Base-by-base conservation (phyloP, 805 yeast species). In the Metschnikowia henanensis region DNA sequence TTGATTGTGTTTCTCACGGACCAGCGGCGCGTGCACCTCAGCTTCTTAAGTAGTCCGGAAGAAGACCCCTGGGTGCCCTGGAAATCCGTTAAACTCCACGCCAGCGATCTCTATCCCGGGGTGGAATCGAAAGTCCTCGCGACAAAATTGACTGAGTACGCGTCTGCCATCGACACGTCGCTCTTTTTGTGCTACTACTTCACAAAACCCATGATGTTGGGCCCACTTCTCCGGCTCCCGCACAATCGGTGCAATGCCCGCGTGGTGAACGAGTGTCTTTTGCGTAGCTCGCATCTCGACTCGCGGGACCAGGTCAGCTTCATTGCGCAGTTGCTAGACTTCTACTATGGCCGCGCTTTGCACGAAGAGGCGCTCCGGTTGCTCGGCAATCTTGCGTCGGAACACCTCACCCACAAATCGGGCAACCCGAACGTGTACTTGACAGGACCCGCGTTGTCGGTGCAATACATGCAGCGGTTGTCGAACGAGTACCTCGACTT, bases 171-270 rank as follows among this genome's bases (percentile, higher is more conserved):
- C 2, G 99, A 92, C 57, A 85, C 96, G 0, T 74, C 88, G 1
- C 69, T 94, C 16, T 88, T 92, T 55, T 71, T 79, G 39, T 79
- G 94, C 47, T 92, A 94, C 58, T 69, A 81, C 45, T 59, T 80
- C n/a, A 78, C 79, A 23, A 79, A 80, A 42, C 86, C 87, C 0
- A 76, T 84, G 49, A 71, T 92, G 59, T 76, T 92, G 12, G 96
- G 92, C 0, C 94, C 98, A 0, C 76, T 92, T 17, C 71, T 92
- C 5, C 72, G 98, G 37, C 74, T 89, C 2, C 75, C 76, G 0
- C 77, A 79, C 21, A 94, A 91, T 60, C 70, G 73, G 52, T 89
- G 97, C 66, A 83, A 84, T 53, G 74, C 83, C 4, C 67, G 70
- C 1, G 71, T 79, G 2, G 95, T 88, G 1, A 77, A 79, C 37